Base-by-base conservation (phyloP, 2,329 filamentous ascomycete genomes). In the Cylindrodendrum hubeiense region DNA sequence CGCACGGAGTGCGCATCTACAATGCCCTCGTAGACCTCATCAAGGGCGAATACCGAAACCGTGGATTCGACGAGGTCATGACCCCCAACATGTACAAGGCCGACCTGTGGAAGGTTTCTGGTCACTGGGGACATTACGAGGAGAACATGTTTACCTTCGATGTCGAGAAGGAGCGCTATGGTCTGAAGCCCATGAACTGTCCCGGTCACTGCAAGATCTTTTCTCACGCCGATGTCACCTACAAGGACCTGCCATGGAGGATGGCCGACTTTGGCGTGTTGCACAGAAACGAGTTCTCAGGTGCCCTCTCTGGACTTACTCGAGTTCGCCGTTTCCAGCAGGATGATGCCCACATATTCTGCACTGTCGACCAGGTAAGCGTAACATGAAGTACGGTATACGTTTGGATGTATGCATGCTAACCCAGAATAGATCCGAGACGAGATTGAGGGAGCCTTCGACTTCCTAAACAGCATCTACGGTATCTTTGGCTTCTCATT, bases 171-270 rank as follows among this genome's bases (percentile, higher is more conserved):
- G 91, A 81, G 71, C 76, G 77, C 51, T 83, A 81, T 65, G 94
- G 90, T 17, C 83, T 98, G 55, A 98, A 98, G 84, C 95, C 95
- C 28, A 98, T 98, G 96, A 98, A 98, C 84, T 99, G 96, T 82
- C 96, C 96, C 4, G 94, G 94, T 28, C 95, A 98, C 81, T 97
- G 93, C 80, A 83, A 96, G 70, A 91, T 98, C 75, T 97, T 97
- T 79, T 89, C 87, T 53, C 91, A 95, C 79, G 89, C 92, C 58
- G 92, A 93, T 76, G 89, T 93, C 74, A 96, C 92, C 80, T 97
- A 98, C 70, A 79, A 77, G 75, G 94, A 98, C 74, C 84, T 99
- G 63, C 96, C 96, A 28, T 91, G 97, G 82, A 89, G 96, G 76
- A 92, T 97, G 82, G 95, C 96, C 55, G 96, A 99, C 79, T 98